These are phyloP conservation scores for Turnera subulata DNA, from an alignment of 345 rosid genomes.

Conservation along the genomic window DNA sequence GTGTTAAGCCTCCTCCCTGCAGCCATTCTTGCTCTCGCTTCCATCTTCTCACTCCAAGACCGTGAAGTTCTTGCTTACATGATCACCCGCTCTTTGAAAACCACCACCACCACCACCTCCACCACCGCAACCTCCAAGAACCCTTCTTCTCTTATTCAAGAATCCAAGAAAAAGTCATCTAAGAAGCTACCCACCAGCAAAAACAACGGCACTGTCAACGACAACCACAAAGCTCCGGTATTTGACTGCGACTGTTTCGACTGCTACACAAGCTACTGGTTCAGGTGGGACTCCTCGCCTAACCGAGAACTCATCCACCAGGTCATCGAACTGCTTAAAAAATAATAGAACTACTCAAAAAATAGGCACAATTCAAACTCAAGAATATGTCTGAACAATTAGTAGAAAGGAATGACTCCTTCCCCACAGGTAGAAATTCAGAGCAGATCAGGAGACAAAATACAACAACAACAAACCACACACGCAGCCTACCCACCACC, in stretches of 20 bases:
- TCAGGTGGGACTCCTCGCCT: conserved; percentile 83
- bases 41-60: conserved; percentile 63
- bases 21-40: conserved; percentile 60
- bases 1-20: conserved; percentile 66
- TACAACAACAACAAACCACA: too few species aligned
- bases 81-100: conserved; percentile 57
- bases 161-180: conserved; percentile 31
- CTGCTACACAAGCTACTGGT: conserved; percentile 90
- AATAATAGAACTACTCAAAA: too few species aligned
- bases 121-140: background rate
- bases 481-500: too few species aligned
- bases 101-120: conserved; percentile 23
- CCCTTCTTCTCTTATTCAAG: conserved; percentile 14
- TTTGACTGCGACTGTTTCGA: conserved; percentile 83
- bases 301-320: conserved; percentile 79
- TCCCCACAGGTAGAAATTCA: too few species aligned
- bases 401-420: too few species aligned
- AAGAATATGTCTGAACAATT: too few species aligned
- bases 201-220: too few species aligned
- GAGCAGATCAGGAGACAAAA: too few species aligned
- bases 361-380: too few species aligned
- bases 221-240: conserved; percentile 37
- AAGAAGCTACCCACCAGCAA: conserved; percentile 24
- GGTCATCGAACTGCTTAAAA: conserved; percentile 70
- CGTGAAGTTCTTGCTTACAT: conserved; percentile 87